Base-by-base conservation (phyloP, 2,329 filamentous ascomycete genomes). In the Thielaviopsis musarum region DNA sequence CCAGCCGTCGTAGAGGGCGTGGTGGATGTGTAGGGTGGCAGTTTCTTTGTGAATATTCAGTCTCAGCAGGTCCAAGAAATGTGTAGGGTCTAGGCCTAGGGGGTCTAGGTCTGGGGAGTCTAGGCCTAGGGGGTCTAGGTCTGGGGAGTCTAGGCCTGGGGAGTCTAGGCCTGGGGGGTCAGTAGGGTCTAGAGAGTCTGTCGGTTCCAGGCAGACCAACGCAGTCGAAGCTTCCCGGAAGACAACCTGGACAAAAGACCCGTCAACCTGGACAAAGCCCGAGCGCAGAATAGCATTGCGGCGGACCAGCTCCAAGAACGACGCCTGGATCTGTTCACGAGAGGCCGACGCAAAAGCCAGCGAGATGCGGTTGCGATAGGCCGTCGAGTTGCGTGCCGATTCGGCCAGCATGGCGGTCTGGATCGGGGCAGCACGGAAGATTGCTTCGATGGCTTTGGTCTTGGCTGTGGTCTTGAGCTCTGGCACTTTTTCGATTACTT, bases 1-100 rank as follows among this genome's bases (percentile, higher is more conserved):
- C 91, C 91, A 96, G n/a, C 90, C 91, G 69, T 96, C 91, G 66
- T 95, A 96, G 0, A 94, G 69, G 0, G 88, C 83, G 70, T 96
- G 91, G 67, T 95, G 90, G 0, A 94, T 73, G 13, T 84, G 75
- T 52, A 88, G 58, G 12, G 79, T 69, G 61, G 68, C 68, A 3
- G 72, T 3, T 3, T 17, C 6, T 26, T 24, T 7, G 19, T 13
- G 2, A 21, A 54, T 17, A 28, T 15, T 1, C 22, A 19, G 13
- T 22, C 48, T 10, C 52, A 41, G 10, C 9, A 41, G 34, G 15
- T 41, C 34, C 3, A 4, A 41, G 9, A 41, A 41, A 17, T 17
- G 3, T 6, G 24, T 6, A 7, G 30, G 2, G 30, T 10, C 30
- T 2, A 10, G 30, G 30, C 10, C 30, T 2, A 10, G 30, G 30